Conservation (phyloP, 305 asterid genomes). For the Salvia sclarea region DNA sequence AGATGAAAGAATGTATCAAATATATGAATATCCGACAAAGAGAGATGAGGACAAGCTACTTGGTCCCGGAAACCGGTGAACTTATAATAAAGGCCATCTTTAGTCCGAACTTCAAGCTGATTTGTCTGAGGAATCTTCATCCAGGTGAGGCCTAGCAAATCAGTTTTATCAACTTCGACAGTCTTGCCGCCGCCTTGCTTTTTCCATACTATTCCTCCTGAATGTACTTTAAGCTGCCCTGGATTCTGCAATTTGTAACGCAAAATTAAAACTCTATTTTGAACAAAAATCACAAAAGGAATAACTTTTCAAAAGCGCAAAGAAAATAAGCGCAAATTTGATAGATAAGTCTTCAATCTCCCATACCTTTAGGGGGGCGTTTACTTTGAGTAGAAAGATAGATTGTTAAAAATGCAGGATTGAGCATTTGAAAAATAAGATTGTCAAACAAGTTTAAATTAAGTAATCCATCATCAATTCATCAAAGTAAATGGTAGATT, state of each 20-base stretch:
- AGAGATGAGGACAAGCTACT: conserved; percentile 46
- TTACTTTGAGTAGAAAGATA: too few relatives aligned
- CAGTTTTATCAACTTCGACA: conserved; percentile 87
- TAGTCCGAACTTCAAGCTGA: conserved; percentile 88
- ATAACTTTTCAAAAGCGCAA: background rate
- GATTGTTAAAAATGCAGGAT: too few relatives aligned
- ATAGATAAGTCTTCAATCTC: background rate
- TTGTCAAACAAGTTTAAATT: too few relatives aligned
- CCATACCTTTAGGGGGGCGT: background rate
- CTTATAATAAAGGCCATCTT: conserved; percentile 85
- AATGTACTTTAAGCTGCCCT: conserved; percentile 83
- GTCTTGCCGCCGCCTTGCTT: conserved; percentile 96
- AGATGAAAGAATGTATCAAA: too few relatives aligned
- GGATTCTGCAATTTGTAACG: conserved; percentile 62
- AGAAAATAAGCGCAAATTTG: background rate
- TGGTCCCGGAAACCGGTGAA: conserved; percentile 94
- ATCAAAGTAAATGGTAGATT: too few relatives aligned
- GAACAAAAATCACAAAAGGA: conserved; percentile 7
- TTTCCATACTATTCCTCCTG: conserved; percentile 90
- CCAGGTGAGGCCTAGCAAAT: conserved; percentile 77
- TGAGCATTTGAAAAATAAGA: too few relatives aligned
- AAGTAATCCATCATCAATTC: too few relatives aligned
- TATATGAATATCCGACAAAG: conserved; percentile 11
- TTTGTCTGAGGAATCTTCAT: conserved; percentile 92
- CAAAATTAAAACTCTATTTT: background rate